Percentiles rank a stretch among this genome's conserved stretches.
Evolutionary conservation across 495 filamentous ascomycete species (phyloP).

Genomic region (Aspergillus wentii): DNA sequence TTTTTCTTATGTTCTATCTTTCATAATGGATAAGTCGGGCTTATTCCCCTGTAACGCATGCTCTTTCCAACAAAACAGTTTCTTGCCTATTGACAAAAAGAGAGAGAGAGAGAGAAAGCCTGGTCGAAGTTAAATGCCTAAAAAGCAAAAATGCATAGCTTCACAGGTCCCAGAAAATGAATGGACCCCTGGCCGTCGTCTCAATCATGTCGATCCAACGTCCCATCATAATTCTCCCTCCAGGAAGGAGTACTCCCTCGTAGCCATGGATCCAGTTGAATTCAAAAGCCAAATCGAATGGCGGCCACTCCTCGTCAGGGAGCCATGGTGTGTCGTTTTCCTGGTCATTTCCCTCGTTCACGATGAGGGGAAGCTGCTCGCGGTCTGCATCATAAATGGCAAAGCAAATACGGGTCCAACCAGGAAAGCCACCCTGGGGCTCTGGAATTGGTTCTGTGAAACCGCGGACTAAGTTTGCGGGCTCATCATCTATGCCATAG

Average conservation of each 20-base stretch:
- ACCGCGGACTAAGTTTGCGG: constrained; percentile 18
- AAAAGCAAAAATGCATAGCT: too few relatives aligned
- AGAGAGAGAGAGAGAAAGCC: too few relatives aligned
- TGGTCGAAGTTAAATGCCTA: too few relatives aligned
- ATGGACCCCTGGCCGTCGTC: constrained; percentile 36
- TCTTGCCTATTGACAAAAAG: too few relatives aligned
- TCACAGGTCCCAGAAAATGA: constrained; percentile 12
- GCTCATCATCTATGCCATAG: constrained; percentile 3
- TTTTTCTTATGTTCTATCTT: constrained; percentile 9
- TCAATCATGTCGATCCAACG: constrained; percentile 35
- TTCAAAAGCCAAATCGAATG: constrained; percentile 4
- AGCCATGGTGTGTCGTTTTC: constrained; percentile 6
- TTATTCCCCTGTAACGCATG: background rate
- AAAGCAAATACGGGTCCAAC: constrained; percentile 42
- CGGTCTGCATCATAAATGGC: constrained; percentile 19
- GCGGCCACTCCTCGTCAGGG: constrained; percentile 13
- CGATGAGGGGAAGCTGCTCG: background rate
- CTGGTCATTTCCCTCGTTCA: constrained; percentile 1
- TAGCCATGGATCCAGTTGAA: constrained; percentile 32
- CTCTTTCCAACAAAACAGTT: background rate
- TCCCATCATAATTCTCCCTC: constrained; percentile 42
- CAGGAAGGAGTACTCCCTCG: constrained; percentile 48
- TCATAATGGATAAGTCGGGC: constrained; percentile 8
- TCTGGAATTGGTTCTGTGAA: constrained; percentile 22
- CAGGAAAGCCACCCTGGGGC: constrained; percentile 23